Percentiles rank a stretch among this genome's conserved stretches.
phyloP scores from a whole-genome alignment of 768 basidiomycete species.

The Gymnopilus dilepis region DNA sequence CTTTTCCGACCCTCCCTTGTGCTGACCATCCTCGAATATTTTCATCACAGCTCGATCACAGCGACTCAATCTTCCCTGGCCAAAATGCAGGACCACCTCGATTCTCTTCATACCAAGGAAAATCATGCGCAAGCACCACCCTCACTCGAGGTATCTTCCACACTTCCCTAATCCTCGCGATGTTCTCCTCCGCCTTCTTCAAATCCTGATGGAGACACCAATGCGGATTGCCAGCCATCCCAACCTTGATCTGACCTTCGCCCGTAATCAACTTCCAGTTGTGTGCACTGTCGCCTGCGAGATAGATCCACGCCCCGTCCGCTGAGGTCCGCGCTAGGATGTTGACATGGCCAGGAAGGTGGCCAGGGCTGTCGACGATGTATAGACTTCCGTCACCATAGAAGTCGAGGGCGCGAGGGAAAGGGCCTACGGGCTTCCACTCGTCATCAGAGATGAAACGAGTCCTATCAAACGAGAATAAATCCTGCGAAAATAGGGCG shows the following conservation, averaged over 20 bases:
- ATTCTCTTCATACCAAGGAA: constrained; percentile 54
- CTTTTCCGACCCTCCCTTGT: no score
- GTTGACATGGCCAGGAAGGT: constrained; percentile 60
- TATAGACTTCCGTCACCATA: constrained; percentile 65
- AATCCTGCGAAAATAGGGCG: constrained; percentile 31
- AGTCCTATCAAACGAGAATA: constrained; percentile 45
- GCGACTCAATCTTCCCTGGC: constrained; percentile 39
- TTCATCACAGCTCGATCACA: not conserved
- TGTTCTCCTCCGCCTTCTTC: constrained; percentile 45
- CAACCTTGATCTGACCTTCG: constrained; percentile 43
- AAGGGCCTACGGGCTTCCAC: constrained; percentile 51
- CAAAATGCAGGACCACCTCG: constrained; percentile 48
- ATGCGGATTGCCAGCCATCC: constrained; percentile 29
- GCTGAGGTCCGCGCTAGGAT: constrained; percentile 58
- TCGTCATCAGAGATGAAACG: constrained; percentile 41
- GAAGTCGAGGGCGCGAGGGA: constrained; percentile 55
- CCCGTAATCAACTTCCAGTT: constrained; percentile 55
- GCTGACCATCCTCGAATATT: not conserved
- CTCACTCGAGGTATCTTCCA: constrained; percentile 42
- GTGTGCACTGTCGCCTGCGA: constrained; percentile 62
- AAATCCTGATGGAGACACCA: constrained; percentile 51
- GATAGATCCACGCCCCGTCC: constrained; percentile 58
- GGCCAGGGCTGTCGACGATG: constrained; percentile 62
- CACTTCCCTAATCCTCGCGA: constrained; percentile 44
- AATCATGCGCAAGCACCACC: constrained; percentile 60